A percentile compares a stretch with the other conserved stretches of the same genome.
Conservation (phyloP, 2,329 filamentous ascomycete genomes). For the Fusarium sp. region DNA sequence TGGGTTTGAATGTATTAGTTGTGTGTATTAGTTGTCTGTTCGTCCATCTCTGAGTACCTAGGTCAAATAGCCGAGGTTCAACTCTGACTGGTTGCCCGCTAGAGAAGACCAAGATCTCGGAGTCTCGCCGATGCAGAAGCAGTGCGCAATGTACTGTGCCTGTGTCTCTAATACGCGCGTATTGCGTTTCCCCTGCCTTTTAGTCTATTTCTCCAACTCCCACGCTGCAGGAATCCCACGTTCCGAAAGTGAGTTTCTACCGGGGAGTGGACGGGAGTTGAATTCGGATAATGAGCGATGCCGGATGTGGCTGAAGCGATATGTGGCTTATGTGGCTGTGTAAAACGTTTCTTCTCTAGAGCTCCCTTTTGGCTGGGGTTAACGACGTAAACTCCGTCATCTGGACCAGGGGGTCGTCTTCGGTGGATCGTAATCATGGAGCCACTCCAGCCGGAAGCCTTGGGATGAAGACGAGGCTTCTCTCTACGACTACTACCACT, state of each 20-base stretch:
- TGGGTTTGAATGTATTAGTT: neutral
- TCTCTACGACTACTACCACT: conserved; percentile 1
- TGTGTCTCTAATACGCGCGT: neutral
- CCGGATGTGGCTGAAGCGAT: neutral
- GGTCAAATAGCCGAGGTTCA: neutral
- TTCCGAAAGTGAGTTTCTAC: neutral
- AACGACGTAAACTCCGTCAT: conserved; percentile 10
- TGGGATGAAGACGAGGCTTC: conserved; percentile 23
- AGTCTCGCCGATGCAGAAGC: neutral
- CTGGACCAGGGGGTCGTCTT: neutral
- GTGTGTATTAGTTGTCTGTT: neutral
- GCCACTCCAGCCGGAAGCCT: neutral
- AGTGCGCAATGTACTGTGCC: neutral
- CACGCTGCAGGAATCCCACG: neutral
- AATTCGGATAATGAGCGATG: neutral
- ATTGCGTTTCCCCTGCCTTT: neutral
- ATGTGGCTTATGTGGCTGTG: conserved; percentile 1
- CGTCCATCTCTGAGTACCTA: neutral
- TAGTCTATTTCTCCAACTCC: neutral
- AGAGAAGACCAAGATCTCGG: neutral
- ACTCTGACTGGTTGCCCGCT: neutral
- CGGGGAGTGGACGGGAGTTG: neutral
- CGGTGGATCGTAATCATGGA: conserved; percentile 12
- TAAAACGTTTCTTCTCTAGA: neutral
- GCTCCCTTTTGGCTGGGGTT: conserved; percentile 1